These are phyloP conservation scores for Amanita fuliginea DNA, from an alignment of 768 basidiomycete species.

Conservation along the genomic window DNA sequence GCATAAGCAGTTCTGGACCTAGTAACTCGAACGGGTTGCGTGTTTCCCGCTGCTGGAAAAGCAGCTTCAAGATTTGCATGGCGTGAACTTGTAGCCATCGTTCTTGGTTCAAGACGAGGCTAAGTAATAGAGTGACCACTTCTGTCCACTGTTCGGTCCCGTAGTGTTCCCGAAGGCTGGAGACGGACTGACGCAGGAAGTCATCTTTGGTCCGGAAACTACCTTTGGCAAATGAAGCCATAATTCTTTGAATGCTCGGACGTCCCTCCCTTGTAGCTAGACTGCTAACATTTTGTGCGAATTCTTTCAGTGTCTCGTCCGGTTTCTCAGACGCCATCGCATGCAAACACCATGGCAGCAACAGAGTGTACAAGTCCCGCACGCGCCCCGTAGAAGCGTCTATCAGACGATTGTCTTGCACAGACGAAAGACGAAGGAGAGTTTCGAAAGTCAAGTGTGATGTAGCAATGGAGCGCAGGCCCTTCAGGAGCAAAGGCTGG, in stretches of 20 bases:
- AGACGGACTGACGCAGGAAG: constrained; percentile 82
- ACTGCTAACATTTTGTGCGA: constrained; percentile 61
- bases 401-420: constrained; percentile 54
- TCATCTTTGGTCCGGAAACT: constrained; percentile 91
- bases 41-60: constrained; percentile 80
- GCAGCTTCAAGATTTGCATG: constrained; percentile 81
- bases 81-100: constrained; percentile 73
- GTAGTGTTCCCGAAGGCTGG: constrained; percentile 80
- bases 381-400: constrained; percentile 63
- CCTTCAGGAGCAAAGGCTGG: constrained; percentile 63
- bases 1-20: constrained; percentile 85
- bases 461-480: constrained; percentile 71
- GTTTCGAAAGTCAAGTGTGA: constrained; percentile 55
- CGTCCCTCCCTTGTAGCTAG: constrained; percentile 67
- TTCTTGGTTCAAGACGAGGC: constrained; percentile 74
- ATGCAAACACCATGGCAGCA: constrained; percentile 82
- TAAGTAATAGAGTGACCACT: constrained; percentile 76
- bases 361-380: constrained; percentile 72
- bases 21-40: constrained; percentile 61
- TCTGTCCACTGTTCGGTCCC: constrained; percentile 66
- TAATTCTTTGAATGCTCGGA: constrained; percentile 75
- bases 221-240: constrained; percentile 78
- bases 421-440: constrained; percentile 49
- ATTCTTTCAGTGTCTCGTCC: constrained; percentile 50
- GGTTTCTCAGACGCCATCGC: constrained; percentile 57